Evolutionary conservation across 495 filamentous ascomycete species (phyloP).

Genomic region (Jackrogersella minutella): DNA sequence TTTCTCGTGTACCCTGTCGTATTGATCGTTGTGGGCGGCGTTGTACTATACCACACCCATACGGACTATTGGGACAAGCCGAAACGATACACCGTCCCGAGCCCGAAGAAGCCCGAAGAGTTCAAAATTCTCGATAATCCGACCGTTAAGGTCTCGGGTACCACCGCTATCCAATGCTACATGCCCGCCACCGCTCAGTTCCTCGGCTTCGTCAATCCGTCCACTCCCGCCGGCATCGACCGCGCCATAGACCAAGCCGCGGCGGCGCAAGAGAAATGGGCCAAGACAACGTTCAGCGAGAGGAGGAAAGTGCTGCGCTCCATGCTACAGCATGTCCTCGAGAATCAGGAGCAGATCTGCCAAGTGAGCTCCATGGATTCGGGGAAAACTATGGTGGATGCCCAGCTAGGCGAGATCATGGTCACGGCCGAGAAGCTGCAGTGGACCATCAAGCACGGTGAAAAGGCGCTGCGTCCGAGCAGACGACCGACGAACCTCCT

Average conservation of each 20-base stretch:
- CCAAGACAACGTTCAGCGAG: slow-evolving; percentile 76
- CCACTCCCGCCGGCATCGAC: slow-evolving; percentile 81
- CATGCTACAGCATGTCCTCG: slow-evolving; percentile 81
- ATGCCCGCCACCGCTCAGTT: slow-evolving; percentile 86
- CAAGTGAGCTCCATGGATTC: slow-evolving; percentile 89
- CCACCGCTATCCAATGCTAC: slow-evolving; percentile 81
- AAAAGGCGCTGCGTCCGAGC: slow-evolving; percentile 76
- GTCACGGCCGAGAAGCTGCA: slow-evolving; percentile 92
- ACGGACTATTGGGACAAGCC: slow-evolving; percentile 44
- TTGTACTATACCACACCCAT: slow-evolving; percentile 43
- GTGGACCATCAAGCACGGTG: slow-evolving; percentile 93
- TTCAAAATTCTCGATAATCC: slow-evolving; percentile 70
- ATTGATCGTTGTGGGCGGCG: slow-evolving; percentile 40
- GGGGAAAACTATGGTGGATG: slow-evolving; percentile 96
- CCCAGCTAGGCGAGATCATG: slow-evolving; percentile 90
- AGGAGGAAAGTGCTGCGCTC: slow-evolving; percentile 82
- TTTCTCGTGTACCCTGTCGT: slow-evolving; percentile 17
- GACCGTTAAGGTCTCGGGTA: slow-evolving; percentile 61
- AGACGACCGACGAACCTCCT: slow-evolving; percentile 82
- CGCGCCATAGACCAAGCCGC: slow-evolving; percentile 76
- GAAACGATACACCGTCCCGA: slow-evolving; percentile 50
- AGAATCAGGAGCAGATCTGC: slow-evolving; percentile 89
- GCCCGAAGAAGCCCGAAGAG: slow-evolving; percentile 53
- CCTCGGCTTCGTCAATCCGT: slow-evolving; percentile 81
- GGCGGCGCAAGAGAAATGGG: slow-evolving; percentile 82